Percentiles rank a stretch among this genome's conserved stretches.
phyloP scores from a whole-genome alignment of 1,139 yeast species.

The Sugiyamaella pinicola region DNA sequence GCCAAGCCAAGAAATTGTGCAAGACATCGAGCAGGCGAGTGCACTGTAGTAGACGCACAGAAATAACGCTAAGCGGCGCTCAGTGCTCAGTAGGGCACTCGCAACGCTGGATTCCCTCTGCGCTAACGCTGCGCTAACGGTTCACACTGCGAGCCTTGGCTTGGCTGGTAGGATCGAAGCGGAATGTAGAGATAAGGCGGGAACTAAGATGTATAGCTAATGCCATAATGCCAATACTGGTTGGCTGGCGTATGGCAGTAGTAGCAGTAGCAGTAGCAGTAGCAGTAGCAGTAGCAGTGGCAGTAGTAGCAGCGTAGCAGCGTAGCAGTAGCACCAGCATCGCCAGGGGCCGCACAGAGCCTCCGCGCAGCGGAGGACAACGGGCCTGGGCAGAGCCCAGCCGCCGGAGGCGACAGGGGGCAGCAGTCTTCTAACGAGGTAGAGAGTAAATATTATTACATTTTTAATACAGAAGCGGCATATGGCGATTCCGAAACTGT shows the following conservation, averaged over 20 bases:
- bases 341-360: not conserved
- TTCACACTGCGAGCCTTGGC: no score
- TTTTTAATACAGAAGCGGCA: no score
- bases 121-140: no score
- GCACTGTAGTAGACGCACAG: not conserved
- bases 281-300: conserved; percentile 1
- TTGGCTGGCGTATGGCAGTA: not conserved
- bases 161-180: no score
- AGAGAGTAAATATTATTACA: no score
- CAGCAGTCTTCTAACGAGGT: no score
- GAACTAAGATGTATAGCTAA: no score
- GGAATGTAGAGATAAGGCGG: no score
- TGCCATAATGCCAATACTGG: no score
- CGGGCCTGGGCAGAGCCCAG: not conserved
- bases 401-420: not conserved
- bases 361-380: not conserved
- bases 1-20: not conserved
- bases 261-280: conserved; percentile 4
- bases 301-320: not conserved
- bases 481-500: no score
- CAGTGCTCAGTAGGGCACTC: no score
- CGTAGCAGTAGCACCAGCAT: not conserved
- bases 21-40: not conserved
- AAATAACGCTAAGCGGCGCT: not conserved
- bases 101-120: not conserved